Base-by-base conservation (phyloP, 306 rosid species). In the Casuarina equisetifolia region DNA sequence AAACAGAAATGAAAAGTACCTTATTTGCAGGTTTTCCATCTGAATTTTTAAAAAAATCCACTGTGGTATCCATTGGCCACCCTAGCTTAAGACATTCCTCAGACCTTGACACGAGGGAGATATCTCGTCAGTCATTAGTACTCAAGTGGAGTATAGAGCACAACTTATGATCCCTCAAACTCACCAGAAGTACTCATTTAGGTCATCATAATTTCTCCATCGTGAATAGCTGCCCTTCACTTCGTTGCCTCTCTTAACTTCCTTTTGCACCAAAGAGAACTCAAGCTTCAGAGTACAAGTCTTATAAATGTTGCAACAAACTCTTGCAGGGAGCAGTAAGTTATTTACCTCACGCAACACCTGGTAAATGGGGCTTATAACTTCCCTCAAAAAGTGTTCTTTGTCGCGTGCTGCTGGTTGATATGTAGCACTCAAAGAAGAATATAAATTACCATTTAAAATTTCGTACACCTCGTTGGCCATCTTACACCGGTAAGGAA, bases 171-270 rank as follows among this genome's bases (percentile, higher is more conserved):
- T 7, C 80, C 51, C 44, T 61, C 36, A 79, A 70, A 43, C 89
- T 80, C 78, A 96, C 99, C 99, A 96, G 76, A 92, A 96, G 83
- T 96, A 96, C 81, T 96, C 99, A 55, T 96, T 96, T 73, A 96
- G 87, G 81, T 96, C 99, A 85, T 96, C 99, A 77, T 96, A 96
- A 75, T 96, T 96, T 93, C 99, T 91, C 99, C 99, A 96, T 38
- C 82, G 86, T 85, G 99, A 75, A 84, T 96, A 98, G 78, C 99
- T 92, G 42, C 84, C 97, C 88, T 83, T 91, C 79, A 97, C 99
- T 77, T 77, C 82, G 80, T 90, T 91, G 84, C 86, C 86, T 88
- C 98, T 91, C 86, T 90, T 90, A 78, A 91, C 85, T 91, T 96
- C 99, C 99, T 96, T 83, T 82, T 82, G 71, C 83, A 80, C 76